A percentile compares a stretch with the other conserved stretches of the same genome.
Evolutionary conservation across 2,329 filamentous ascomycete species (phyloP).

Genomic region (Mollisiaceae sp.): DNA sequence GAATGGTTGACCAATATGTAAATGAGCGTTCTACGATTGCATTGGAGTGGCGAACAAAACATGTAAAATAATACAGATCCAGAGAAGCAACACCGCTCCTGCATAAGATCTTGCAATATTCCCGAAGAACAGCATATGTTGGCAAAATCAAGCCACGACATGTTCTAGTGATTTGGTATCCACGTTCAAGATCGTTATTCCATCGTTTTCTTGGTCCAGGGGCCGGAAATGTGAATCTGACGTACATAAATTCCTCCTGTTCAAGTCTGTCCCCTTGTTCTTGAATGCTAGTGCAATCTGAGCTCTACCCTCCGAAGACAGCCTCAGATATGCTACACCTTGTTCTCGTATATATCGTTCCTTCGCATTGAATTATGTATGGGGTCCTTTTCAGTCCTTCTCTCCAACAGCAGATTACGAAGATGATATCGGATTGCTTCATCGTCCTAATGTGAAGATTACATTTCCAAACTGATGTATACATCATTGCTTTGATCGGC

Average conservation of each 20-base stretch:
- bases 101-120: constrained; percentile 6
- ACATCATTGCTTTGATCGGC: background rate
- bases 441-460: background rate
- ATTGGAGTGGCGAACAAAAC: constrained; percentile 25
- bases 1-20: background rate
- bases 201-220: background rate
- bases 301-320: background rate
- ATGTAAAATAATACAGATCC: constrained; percentile 27
- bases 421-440: background rate
- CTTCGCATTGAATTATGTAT: background rate
- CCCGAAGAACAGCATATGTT: background rate
- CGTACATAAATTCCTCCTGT: too few relatives aligned
- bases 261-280: too few relatives aligned
- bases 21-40: constrained; percentile 24
- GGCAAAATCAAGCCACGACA: background rate
- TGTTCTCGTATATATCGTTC: background rate
- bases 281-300: too few relatives aligned
- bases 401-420: background rate
- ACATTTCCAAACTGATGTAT: background rate
- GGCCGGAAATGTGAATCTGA: too few relatives aligned
- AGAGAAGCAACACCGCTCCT: constrained; percentile 24
- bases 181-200: background rate
- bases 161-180: too few relatives aligned
- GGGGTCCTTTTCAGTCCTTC: background rate
- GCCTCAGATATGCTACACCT: background rate